These are phyloP conservation scores for Fonsecaea multimorphosa DNA, from an alignment of 2,329 filamentous ascomycete species.

Conservation along the genomic window DNA sequence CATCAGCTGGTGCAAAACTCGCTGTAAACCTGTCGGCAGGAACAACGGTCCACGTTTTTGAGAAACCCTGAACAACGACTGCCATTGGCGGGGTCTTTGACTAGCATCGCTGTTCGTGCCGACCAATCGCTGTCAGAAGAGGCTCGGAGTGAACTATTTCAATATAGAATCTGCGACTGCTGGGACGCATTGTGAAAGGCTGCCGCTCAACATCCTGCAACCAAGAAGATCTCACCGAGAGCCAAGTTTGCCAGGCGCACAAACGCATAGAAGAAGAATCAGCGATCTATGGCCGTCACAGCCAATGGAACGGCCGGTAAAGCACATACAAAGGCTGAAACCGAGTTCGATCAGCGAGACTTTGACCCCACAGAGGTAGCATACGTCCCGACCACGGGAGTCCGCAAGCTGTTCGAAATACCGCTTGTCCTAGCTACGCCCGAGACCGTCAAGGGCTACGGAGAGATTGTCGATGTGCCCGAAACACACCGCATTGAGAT, in stretches of 20 bases:
- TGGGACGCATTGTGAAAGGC: background rate
- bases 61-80: background rate
- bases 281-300: constrained; percentile 7
- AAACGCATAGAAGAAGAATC: background rate
- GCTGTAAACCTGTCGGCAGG: background rate
- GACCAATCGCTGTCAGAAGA: background rate
- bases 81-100: background rate
- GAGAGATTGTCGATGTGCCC: constrained; percentile 23
- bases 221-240: background rate
- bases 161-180: background rate
- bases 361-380: constrained; percentile 26
- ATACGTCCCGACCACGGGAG: constrained; percentile 24
- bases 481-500: constrained; percentile 26
- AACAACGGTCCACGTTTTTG: background rate
- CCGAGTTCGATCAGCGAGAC: background rate
- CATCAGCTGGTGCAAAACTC: background rate
- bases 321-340: background rate
- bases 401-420: constrained; percentile 21
- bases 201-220: background rate
- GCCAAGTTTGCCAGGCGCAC: background rate
- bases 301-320: background rate
- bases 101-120: background rate
- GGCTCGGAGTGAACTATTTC: background rate
- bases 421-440: constrained; percentile 20
- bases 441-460: constrained; percentile 26